Base-by-base conservation (phyloP, 257 asterid genomes). In the Nicotiana tomentosiformis region DNA sequence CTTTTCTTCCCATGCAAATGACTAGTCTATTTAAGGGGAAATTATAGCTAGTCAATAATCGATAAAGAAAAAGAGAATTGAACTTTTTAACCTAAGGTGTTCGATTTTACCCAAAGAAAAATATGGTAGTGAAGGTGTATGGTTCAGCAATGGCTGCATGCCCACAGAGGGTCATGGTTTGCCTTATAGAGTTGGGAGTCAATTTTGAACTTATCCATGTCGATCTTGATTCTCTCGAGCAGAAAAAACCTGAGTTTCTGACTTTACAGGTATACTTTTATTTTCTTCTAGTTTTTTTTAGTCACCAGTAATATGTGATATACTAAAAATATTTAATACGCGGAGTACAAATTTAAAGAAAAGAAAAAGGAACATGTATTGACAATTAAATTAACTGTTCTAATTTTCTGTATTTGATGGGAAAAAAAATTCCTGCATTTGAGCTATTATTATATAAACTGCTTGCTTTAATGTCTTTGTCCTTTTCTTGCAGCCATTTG, bases 151-250 rank as follows among this genome's bases (percentile, higher is more conserved):
- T 84, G 56, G 91, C 94, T 70, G 91, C 95, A 74, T 92, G 97
- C 86, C 90, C 98, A 10, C 98, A 89, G 23, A 91, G 98, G 84
- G 98, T 93, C 65, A 74, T 95, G 85, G 82, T 87, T 49, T 92
- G 97, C 66, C 95, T 95, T 2, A 0, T 86, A 2, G 96, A 95
- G 84, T 85, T 91, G 84, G 97, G 92, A 1, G 76, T 91, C 3
- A 87, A 92, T 37, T 92, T 88, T 82, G 90, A 95, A 74, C 88
- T 92, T 82, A 83, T 89, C 11, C 91, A 92, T 49, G 17, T 93
- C 10, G 90, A 95, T 67, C 93, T 95, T 84, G 87, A 57, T 30
- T 70, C 87, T 0, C 89, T 91, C 5, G 88, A 95, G 78, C 98
- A 95, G 0, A 95, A 93, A 37, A 78, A 69, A 5, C 94, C 93